phyloP scores from a whole-genome alignment of 1,284 basidiomycete genomes.

The Neolentinus lepideus region DNA sequence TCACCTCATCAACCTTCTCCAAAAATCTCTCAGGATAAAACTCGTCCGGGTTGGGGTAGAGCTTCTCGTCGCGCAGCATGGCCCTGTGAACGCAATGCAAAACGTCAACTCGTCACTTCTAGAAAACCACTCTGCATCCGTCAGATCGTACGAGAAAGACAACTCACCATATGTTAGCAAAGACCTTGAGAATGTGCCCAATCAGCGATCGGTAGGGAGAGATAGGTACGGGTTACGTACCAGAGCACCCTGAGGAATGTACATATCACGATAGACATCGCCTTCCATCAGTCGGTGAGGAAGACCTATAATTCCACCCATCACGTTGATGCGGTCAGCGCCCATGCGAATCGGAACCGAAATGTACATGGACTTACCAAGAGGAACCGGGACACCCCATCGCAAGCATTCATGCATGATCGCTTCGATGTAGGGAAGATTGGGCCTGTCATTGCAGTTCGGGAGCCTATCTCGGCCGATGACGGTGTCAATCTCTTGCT shows the following conservation, averaged over 20 bases:
- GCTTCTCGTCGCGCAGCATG: constrained; percentile 29
- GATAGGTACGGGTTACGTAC: neutral
- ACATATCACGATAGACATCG: constrained; percentile 7
- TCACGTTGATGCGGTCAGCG: neutral
- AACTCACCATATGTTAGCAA: constrained; percentile 1
- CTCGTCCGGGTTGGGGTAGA: constrained; percentile 29
- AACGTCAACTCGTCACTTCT: neutral
- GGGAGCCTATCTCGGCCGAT: constrained; percentile 26
- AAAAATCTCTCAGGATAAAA: constrained; percentile 30
- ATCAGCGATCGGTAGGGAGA: neutral
- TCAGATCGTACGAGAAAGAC: neutral
- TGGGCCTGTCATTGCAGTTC: constrained; percentile 20
- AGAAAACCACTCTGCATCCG: neutral
- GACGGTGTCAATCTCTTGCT: constrained; percentile 23
- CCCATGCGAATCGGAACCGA: neutral
- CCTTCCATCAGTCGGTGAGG: constrained; percentile 8
- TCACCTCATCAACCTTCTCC: constrained; percentile 16
- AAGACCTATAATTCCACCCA: constrained; percentile 1
- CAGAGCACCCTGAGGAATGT: constrained; percentile 4
- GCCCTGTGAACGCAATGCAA: constrained; percentile 15
- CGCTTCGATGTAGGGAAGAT: constrained; percentile 26
- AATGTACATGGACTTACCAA: neutral
- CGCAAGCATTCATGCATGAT: constrained; percentile 19
- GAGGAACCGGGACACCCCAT: neutral
- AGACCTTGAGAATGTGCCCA: neutral